Base-by-base conservation (phyloP, 441 rosid species). In the Adansonia gregorii region DNA sequence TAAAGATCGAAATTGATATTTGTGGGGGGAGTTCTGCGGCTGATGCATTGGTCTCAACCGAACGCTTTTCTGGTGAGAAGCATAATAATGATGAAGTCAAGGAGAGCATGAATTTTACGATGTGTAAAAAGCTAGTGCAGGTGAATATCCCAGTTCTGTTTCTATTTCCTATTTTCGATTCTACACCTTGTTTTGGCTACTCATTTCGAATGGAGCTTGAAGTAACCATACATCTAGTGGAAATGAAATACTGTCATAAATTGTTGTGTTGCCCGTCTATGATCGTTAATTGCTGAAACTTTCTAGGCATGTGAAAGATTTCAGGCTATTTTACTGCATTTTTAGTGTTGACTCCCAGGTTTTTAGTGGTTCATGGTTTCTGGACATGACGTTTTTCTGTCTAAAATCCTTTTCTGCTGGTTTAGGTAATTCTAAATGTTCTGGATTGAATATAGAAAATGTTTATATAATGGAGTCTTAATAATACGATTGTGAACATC, bases 81-180 rank as follows among this genome's bases (percentile, higher is more conserved):
- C 84, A 74, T 56, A 80, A 82, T 67, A 80, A 82, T 70, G 83
- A 84, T 64, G 90, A 87, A 61, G 79, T 82, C 35, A 87, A 88
- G 75, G 93, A 88, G 79, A 84, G 86, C 22, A 79, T 88, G 77
- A 86, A 90, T 83, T 87, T 91, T 81, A 89, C 82, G 65, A 86
- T 88, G 86, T 91, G 93, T 83, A 87, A 88, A 85, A 88, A 87
- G 84, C 93, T 90, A 78, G 95, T 90, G 75, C 90, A 87, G 92
- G 93, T 91, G 72, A 73, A 84, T 83, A 63, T 71, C 58, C 79
- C 49, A 54, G 74, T 73, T 67, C 52, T 51, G 4, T 19, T 75
- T 49, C 12, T 24, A 31, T 72, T 39, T n/a, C 46, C 52, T 55
- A 19, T 51, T 75, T 12, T 63, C 24, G 9, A 20, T 54, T 59